Evolutionary conservation across 495 filamentous ascomycete species (phyloP).

Genomic region (Aspergillus nanangensis): DNA sequence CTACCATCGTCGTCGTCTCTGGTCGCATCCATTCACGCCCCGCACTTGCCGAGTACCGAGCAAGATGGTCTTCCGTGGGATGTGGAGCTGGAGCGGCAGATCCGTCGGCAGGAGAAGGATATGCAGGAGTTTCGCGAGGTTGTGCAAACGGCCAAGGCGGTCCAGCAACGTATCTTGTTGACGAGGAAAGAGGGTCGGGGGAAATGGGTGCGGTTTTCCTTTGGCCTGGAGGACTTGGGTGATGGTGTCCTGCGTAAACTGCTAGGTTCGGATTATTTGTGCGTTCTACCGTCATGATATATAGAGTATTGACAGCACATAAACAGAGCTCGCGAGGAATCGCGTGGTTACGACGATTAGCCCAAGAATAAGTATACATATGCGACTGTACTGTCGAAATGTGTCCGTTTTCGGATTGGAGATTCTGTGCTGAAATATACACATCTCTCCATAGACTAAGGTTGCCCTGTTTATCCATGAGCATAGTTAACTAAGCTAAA

Average conservation of each 20-base stretch:
- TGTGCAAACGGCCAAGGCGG: constrained; percentile 17
- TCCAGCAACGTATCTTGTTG: constrained; percentile 23
- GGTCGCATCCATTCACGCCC: constrained; percentile 15
- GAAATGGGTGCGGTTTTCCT: constrained; percentile 36
- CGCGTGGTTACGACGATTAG: too few species aligned
- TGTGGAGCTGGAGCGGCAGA: constrained; percentile 27
- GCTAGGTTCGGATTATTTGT: constrained; percentile 14
- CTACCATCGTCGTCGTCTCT: constrained; percentile 11
- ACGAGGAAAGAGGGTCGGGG: constrained; percentile 24
- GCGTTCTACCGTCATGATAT: constrained; percentile 1
- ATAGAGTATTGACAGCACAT: not conserved
- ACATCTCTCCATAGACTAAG: too few species aligned
- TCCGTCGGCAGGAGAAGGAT: constrained; percentile 23
- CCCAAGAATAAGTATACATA: too few species aligned
- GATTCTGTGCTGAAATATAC: too few species aligned
- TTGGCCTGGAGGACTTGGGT: constrained; percentile 23
- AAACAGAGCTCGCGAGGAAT: not conserved
- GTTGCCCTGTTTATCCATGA: too few species aligned
- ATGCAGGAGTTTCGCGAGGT: constrained; percentile 19
- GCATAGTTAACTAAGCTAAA: too few species aligned
- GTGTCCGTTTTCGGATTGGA: too few species aligned
- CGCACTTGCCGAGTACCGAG: constrained; percentile 1
- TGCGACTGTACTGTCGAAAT: too few species aligned
- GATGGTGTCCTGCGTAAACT: constrained; percentile 14
- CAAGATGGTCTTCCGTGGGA: constrained; percentile 22